phyloP scores from a whole-genome alignment of 2,329 filamentous ascomycete genomes.

The Hymenoscyphus fraxineus region DNA sequence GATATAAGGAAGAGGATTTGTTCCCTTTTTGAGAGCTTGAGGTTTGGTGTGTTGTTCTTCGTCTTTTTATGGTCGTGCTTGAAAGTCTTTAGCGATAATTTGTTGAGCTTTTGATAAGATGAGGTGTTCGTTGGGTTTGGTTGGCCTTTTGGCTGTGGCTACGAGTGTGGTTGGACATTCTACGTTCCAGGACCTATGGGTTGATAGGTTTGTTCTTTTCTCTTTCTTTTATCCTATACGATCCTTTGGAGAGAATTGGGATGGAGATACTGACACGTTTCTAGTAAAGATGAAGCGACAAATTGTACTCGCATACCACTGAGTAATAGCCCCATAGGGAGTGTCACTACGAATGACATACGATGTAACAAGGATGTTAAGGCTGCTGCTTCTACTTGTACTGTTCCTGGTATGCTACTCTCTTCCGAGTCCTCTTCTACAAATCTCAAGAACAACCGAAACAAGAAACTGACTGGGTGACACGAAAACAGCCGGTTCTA shows the following conservation, averaged over 20 bases:
- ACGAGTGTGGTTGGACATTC: constrained; percentile 44
- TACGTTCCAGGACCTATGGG: constrained; percentile 36
- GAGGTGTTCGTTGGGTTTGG: constrained; percentile 16
- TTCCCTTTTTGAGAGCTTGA: not conserved
- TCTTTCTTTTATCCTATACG: not conserved
- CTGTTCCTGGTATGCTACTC: constrained; percentile 15
- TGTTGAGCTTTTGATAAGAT: constrained; percentile 12
- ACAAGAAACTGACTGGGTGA: not conserved
- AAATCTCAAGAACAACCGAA: not conserved
- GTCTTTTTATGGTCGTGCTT: not conserved
- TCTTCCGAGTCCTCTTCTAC: not conserved
- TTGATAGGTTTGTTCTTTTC: constrained; percentile 42
- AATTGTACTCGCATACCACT: constrained; percentile 47
- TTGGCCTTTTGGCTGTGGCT: constrained; percentile 29
- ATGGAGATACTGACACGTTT: not conserved
- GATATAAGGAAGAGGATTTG: not conserved
- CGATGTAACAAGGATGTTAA: constrained; percentile 44
- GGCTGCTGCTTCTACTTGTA: constrained; percentile 35
- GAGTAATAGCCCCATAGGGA: constrained; percentile 49
- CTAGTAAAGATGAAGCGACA: constrained; percentile 40
- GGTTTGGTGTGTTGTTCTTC: not conserved
- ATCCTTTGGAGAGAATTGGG: not conserved
- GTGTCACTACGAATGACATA: constrained; percentile 46
- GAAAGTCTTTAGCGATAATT: constrained; percentile 13
- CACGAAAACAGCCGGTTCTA: constrained; percentile 35